Conservation (phyloP, 2,329 filamentous ascomycete genomes). For the Penicillium sp. region DNA sequence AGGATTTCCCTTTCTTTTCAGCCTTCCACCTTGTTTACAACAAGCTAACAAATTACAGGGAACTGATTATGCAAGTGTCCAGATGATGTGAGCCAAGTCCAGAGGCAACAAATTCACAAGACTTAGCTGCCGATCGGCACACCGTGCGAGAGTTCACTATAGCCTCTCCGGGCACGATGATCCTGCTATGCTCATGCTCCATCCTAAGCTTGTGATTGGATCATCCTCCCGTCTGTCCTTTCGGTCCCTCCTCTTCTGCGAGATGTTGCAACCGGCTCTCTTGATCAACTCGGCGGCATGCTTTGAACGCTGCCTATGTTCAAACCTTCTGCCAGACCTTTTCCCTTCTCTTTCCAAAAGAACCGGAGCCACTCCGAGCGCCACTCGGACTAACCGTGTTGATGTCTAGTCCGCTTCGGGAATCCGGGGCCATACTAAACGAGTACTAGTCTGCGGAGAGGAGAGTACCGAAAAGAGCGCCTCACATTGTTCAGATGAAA, state of each 20-base stretch:
- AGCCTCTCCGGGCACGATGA: not conserved
- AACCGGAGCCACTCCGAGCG: not conserved
- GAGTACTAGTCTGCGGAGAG: not conserved
- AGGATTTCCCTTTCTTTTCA: not conserved
- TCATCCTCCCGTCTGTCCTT: no score
- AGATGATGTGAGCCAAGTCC: not conserved
- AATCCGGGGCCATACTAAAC: not conserved
- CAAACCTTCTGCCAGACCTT: not conserved
- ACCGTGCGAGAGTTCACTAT: not conserved
- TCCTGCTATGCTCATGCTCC: not conserved
- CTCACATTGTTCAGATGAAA: no score
- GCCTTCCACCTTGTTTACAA: no score
- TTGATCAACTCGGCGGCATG: not conserved
- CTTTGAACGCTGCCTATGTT: not conserved
- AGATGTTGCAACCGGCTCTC: not conserved
- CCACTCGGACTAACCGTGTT: not conserved
- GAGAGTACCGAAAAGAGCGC: no score
- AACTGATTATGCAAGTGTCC: not conserved
- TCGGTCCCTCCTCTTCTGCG: not conserved
- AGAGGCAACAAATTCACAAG: not conserved
- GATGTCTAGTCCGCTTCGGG: not conserved
- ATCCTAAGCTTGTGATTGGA: not conserved
- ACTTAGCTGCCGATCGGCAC: not conserved
- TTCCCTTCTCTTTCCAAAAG: not conserved
- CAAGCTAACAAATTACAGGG: no score